Evolutionary conservation across 2,329 filamentous ascomycete species (phyloP).

Genomic region (Aspergillus novofumigatus): DNA sequence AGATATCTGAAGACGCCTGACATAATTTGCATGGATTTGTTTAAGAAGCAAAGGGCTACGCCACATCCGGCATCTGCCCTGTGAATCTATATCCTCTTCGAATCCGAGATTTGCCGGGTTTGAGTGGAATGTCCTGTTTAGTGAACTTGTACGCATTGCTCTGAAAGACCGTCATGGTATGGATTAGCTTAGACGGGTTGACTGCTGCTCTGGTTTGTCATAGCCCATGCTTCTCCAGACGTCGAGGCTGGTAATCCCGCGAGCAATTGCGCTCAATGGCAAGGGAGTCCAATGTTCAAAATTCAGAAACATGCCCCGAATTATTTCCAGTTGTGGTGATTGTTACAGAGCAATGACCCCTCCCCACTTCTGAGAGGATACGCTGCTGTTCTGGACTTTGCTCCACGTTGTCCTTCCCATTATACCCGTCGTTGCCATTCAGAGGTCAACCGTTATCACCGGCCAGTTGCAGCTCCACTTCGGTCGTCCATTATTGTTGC

Average conservation of each 20-base stretch:
- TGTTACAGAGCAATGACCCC: not conserved
- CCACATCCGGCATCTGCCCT: not conserved
- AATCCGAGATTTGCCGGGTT: not conserved
- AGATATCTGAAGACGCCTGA: not conserved
- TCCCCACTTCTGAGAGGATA: conserved; percentile 5
- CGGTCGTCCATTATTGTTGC: conserved; percentile 3
- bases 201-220: not conserved
- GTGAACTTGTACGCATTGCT: not conserved
- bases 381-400: conserved; percentile 16
- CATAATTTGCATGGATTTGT: not conserved
- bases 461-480: conserved; percentile 14
- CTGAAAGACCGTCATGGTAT: not conserved
- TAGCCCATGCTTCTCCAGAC: not conserved
- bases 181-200: not conserved
- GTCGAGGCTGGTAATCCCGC: not conserved
- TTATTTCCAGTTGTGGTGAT: conserved; percentile 1
- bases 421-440: not conserved
- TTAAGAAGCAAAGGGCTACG: not conserved
- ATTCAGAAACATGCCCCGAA: not conserved
- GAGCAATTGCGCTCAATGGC: not conserved
- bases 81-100: not conserved
- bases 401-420: conserved; percentile 4
- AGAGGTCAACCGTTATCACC: conserved; percentile 5
- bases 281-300: not conserved
- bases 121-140: not conserved